Base-by-base conservation (phyloP, 1,284 basidiomycete genomes). In the Rhizoctonia solani region DNA sequence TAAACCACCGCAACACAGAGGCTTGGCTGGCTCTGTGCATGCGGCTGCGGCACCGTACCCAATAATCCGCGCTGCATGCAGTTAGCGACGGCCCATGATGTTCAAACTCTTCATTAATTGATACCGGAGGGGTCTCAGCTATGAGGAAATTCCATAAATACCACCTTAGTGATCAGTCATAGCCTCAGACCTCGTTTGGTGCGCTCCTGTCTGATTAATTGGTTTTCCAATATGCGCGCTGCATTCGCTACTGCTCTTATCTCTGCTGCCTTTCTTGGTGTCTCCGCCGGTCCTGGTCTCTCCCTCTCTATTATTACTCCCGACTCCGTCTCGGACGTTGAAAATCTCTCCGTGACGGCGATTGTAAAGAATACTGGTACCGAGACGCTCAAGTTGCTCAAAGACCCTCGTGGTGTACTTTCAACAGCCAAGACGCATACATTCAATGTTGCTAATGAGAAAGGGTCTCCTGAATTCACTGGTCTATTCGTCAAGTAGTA, bases 331-430 rank as follows among this genome's bases (percentile, higher is more conserved):
- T 70, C 74, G 42, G 76, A 74, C 69, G 77, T 82, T 34, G 74
- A 79, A 49, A 78, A 79, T 71, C 72, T 82, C 58, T 79, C 79
- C 71, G 75, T 82, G 54, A 72, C 72, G 27, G 73, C 80, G 13
- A 79, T 78, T 39, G 63, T 83, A 69, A 78, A 75, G 70, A 83
- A 83, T 77, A 81, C 79, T 66, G 81, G 81, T 61, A 76, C 79
- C 49, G 80, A 82, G 74, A 78, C 78, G 63, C 69, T 83, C 63
- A 81, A 79, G 72, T 72, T 83, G 54, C 74, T 83, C 67, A 82
- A 82, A 69, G 79, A 83, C 73, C 81, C 82, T 21, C 73, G 74
- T 42, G 73, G 78, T 19, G 72, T 78, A 19, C 75, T 83, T 34
- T 76, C 77, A 56, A 75, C 76, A 46, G 68, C 81, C 58, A 78